phyloP scores from a whole-genome alignment of 2,329 filamentous ascomycete species.

The Aspergillus carbonarius region DNA sequence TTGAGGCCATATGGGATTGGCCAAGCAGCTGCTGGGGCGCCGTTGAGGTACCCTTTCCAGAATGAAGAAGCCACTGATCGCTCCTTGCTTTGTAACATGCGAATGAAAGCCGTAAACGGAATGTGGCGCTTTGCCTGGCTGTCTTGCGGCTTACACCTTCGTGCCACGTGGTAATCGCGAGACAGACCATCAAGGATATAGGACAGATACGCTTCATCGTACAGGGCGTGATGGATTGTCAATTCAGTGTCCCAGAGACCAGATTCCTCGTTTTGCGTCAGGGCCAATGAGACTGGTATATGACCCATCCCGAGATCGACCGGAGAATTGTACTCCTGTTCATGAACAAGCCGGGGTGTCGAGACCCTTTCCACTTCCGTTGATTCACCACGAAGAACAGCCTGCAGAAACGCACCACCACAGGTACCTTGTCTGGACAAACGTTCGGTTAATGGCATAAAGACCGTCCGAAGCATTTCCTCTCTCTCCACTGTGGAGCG shows the following conservation, averaged over 20 bases:
- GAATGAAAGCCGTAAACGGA: constrained; percentile 3
- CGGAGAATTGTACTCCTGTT: background rate
- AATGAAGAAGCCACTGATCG: background rate
- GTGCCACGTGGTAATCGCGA: background rate
- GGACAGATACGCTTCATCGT: constrained; percentile 6
- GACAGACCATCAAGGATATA: background rate
- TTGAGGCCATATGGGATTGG: background rate
- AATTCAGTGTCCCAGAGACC: background rate
- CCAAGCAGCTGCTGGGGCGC: background rate
- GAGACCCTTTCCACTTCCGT: background rate
- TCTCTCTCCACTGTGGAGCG: background rate
- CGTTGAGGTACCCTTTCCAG: constrained; percentile 3
- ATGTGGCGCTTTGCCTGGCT: background rate
- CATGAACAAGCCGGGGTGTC: background rate
- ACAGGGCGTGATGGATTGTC: constrained; percentile 7
- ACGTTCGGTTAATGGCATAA: background rate
- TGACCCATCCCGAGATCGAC: background rate
- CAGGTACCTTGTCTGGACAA: background rate
- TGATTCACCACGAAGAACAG: background rate
- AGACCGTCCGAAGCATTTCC: constrained; percentile 9
- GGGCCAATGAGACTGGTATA: background rate
- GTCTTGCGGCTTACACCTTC: background rate
- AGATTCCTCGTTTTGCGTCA: background rate
- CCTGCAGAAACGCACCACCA: constrained; percentile 5
- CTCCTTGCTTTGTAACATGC: background rate